Evolutionary conservation across 2,329 filamentous ascomycete species (phyloP).

Genomic region (Xylogone sp.): DNA sequence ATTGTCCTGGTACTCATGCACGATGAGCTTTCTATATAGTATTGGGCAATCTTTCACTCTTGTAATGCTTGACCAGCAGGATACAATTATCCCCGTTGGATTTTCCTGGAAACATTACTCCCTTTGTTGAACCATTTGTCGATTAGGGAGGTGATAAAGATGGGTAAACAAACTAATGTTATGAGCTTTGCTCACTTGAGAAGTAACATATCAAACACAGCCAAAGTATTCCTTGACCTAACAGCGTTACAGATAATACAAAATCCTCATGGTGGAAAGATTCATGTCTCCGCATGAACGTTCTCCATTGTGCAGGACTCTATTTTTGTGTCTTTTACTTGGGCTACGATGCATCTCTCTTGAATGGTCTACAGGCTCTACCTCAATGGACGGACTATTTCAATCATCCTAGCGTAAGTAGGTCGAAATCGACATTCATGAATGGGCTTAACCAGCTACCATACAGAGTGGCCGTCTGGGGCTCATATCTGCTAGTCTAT

Average conservation of each 20-base stretch:
- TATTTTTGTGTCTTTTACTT: constrained; percentile 1
- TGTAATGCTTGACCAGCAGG: background rate
- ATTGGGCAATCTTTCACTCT: background rate
- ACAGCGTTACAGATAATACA: constrained; percentile 1
- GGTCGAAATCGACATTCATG: background rate
- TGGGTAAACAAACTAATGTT: background rate
- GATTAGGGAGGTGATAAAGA: background rate
- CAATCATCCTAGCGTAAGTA: background rate
- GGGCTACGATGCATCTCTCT: constrained; percentile 12
- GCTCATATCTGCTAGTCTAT: constrained; percentile 1
- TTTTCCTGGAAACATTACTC: background rate
- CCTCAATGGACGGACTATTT: constrained; percentile 21
- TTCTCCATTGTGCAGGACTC: background rate
- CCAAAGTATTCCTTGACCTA: background rate
- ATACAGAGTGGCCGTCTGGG: background rate
- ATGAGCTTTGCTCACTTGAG: background rate
- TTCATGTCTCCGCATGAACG: background rate
- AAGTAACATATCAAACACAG: background rate
- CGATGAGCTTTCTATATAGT: background rate
- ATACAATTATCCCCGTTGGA: background rate
- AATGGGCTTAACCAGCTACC: background rate
- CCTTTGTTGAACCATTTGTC: background rate
- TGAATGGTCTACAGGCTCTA: constrained; percentile 31
- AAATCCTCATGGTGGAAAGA: background rate
- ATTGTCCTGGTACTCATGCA: background rate